Evolutionary conservation across 306 rosid genomes (phyloP), one percentile per base, ranked within the genome.

Genomic region (Cucurbita pepo): DNA sequence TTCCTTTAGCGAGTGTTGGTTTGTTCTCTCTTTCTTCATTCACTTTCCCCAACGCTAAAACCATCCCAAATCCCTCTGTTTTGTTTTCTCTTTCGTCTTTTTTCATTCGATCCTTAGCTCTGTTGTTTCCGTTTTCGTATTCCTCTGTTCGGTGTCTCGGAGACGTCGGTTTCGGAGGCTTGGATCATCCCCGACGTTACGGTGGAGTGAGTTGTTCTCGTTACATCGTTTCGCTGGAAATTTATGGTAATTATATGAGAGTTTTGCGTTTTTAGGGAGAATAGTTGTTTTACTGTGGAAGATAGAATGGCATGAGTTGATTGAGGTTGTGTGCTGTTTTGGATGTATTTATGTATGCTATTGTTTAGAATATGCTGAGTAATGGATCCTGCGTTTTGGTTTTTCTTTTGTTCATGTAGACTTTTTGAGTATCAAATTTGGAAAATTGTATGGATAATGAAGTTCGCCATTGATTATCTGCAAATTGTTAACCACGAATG

Each of bases 61-160:
- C 78, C 44, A 56, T 48, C 52, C 53, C 72, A 54, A 65, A 78
- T 82, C 87, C 85, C 58, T 82, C 84, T 56, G 81, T 19, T 13
- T 45, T n/a, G 25, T 25, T 25, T 25, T 25, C 25, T 25, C 25
- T 25, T 25, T 25, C 25, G 25, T 25, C 2, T 38, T 15, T 56
- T 56, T 56, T 34, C 70, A n/a, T 62, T 51, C 50, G 4, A 6
- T 58, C 67, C 40, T 13, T 59, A 34, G 13, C 72, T 54, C 47
- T 63, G 67, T 54, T 30, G 43, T 30, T 73, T 19, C 51, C 52
- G 19, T 56, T 40, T 41, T 8, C 30, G 19, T 21, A 21, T 43
- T 18, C 15, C 44, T 71, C 50, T 16, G 21, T 9, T 52, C 5
- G 69, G 40, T 37, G 12, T 6, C 73, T 69, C 7, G 57, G 6